Evolutionary conservation across 345 rosid species (phyloP).

Genomic region (Abelmoschus esculentus): DNA sequence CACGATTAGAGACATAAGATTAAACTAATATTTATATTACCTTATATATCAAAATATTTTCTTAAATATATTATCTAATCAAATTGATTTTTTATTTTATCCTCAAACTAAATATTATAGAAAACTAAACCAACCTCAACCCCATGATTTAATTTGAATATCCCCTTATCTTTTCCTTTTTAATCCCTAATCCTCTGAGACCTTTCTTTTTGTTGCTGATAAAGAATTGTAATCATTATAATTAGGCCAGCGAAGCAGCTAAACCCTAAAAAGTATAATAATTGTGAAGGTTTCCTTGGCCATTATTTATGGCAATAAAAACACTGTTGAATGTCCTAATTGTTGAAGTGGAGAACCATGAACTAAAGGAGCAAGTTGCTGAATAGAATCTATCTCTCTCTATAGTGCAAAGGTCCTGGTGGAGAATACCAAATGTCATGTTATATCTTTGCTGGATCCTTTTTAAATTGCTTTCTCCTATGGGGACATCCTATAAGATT

Average conservation of each 20-base stretch:
- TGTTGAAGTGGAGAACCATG: not conserved
- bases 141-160: too few relatives aligned
- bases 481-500: not conserved
- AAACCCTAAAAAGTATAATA: not conserved
- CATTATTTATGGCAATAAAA: not conserved
- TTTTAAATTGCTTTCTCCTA: not conserved
- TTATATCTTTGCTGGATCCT: constrained; percentile 4
- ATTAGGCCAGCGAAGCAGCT: constrained; percentile 1
- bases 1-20: too few relatives aligned
- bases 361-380: not conserved
- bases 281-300: not conserved
- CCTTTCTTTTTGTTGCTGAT: not conserved
- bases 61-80: too few relatives aligned
- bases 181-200: not conserved
- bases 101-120: too few relatives aligned
- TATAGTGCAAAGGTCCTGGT: not conserved
- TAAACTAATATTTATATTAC: too few relatives aligned
- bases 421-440: not conserved
- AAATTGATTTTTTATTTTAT: too few relatives aligned
- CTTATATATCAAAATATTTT: too few relatives aligned
- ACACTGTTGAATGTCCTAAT: not conserved
- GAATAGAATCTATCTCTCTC: too few relatives aligned
- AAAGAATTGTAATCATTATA: not conserved
- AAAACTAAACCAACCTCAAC: too few relatives aligned
- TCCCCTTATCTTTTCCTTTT: not conserved